Base-by-base conservation (phyloP, 495 filamentous ascomycete genomes). In the Aspergillus mulundensis region DNA sequence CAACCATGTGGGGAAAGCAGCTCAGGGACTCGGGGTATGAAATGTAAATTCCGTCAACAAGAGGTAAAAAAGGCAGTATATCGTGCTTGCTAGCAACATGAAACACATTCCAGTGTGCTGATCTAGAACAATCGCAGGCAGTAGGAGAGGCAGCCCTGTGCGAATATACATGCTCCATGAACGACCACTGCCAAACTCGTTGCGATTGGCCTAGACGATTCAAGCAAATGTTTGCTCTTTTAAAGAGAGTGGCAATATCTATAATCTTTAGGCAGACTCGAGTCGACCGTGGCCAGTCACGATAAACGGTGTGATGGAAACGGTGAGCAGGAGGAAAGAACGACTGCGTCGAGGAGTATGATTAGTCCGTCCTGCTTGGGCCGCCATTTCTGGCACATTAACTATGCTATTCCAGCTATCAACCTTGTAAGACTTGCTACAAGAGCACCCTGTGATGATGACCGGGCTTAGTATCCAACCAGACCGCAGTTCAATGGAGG, bases 371-470 rank as follows among this genome's bases (percentile, higher is more conserved):
- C 32, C 12, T 21, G 40, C 46, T 65, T 60, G 57, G 62, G 57
- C 59, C 54, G 46, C 54, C 19, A 57, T 57, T 36, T 44, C 41
- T 55, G 45, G 41, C 41, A 24, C 10, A 34, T 19, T 36, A 34
- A 40, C 21, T 57, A 42, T 52, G 48, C 51, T 57, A 40, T 50
- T 32, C 56, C 56, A 52, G 21, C 40, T 57, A 43, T 50, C 50
- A 58, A 49, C 36, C 51, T 54, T 45, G 49, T 45, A 23, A 28
- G 32, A 50, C 41, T 40, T 15, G 36, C 44, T 42, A 41, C 32
- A 48, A 24, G 46, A 12, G 40, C 59, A 53, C 56, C 62, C 49
- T 61, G 58, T 50, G 46, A 57, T 49, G 45, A 59, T 51, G 59
- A 50, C 50, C 56, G 56, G 39, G 49, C 59, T 51, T 50, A 58